phyloP scores from a whole-genome alignment of 192 early-diverging fungal genomes.

The Entomortierella parvispora region DNA sequence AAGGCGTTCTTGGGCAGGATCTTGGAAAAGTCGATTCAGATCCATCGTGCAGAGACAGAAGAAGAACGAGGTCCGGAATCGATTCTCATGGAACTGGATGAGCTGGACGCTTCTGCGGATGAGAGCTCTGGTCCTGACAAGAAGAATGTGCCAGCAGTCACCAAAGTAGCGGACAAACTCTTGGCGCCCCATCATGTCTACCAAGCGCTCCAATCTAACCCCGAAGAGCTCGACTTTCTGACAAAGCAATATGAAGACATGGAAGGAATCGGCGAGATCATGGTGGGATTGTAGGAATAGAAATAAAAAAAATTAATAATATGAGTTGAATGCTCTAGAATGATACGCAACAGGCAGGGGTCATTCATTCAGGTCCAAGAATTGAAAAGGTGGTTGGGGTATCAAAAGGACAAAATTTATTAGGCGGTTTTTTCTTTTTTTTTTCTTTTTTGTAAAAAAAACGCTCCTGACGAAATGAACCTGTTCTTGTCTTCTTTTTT shows the following conservation, averaged over 20 bases:
- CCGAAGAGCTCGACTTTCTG: conserved; percentile 58
- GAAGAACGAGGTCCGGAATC: conserved; percentile 39
- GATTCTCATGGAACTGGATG: conserved; percentile 46
- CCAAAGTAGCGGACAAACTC: conserved; percentile 48
- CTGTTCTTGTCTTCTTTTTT: too few species aligned
- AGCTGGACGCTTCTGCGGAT: conserved; percentile 27
- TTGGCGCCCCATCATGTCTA: conserved; percentile 65
- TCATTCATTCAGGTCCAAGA: too few species aligned
- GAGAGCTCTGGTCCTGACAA: background rate
- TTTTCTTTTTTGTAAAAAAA: too few species aligned
- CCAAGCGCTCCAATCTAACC: conserved; percentile 54
- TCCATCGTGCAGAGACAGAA: conserved; percentile 50
- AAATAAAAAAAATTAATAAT: background rate
- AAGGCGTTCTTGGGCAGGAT: conserved; percentile 58
- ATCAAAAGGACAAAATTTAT: too few species aligned
- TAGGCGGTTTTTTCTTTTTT: too few species aligned
- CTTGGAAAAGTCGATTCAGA: conserved; percentile 47
- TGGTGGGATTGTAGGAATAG: conserved; percentile 23
- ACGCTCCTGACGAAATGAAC: too few species aligned
- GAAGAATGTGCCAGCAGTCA: background rate
- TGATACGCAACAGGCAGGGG: too few species aligned
- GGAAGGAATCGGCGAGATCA: conserved; percentile 49
- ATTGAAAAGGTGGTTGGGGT: too few species aligned
- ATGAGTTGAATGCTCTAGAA: too few species aligned
- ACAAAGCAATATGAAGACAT: conserved; percentile 55